Conservation (phyloP, 2,329 filamentous ascomycete species). For the Apiospora rasikravindrae region DNA sequence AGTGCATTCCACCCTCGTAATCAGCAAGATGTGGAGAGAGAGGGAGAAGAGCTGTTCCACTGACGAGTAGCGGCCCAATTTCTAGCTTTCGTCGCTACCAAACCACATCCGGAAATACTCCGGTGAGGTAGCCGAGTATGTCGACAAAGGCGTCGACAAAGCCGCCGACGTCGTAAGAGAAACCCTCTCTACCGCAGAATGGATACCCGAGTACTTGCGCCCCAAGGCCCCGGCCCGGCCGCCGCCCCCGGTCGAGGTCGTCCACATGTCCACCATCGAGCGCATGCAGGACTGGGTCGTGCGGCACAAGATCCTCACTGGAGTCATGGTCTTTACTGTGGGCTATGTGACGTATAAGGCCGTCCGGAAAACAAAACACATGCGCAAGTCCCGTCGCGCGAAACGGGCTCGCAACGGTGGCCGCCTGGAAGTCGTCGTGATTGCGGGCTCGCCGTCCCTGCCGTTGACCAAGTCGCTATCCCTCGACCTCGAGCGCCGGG, state of each 20-base stretch:
- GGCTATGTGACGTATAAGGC: constrained; percentile 66
- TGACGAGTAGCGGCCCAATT: background rate
- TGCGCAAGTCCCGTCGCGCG: constrained; percentile 74
- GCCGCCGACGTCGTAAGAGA: constrained; percentile 75
- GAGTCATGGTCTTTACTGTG: constrained; percentile 72
- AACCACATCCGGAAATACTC: constrained; percentile 74
- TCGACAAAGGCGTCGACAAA: constrained; percentile 81
- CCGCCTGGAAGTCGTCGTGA: constrained; percentile 82
- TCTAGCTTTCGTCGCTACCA: constrained; percentile 57
- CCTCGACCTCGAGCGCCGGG: constrained; percentile 85
- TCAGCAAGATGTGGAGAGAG: background rate
- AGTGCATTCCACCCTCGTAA: constrained; percentile 40
- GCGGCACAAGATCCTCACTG: constrained; percentile 74
- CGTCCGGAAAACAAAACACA: constrained; percentile 58
- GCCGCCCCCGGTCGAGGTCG: constrained; percentile 41
- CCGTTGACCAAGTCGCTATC: constrained; percentile 84
- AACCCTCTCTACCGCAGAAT: constrained; percentile 67
- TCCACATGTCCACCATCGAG: constrained; percentile 48
- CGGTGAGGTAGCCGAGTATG: constrained; percentile 74
- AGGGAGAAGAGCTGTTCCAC: background rate
- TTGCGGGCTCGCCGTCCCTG: constrained; percentile 86
- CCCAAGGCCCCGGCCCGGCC: constrained; percentile 59
- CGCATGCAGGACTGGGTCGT: constrained; percentile 72
- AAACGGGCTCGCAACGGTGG: constrained; percentile 82
- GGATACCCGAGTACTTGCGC: constrained; percentile 74